Evolutionary conservation across 2,329 filamentous ascomycete species (phyloP).

Genomic region (Cladosporium sp.): DNA sequence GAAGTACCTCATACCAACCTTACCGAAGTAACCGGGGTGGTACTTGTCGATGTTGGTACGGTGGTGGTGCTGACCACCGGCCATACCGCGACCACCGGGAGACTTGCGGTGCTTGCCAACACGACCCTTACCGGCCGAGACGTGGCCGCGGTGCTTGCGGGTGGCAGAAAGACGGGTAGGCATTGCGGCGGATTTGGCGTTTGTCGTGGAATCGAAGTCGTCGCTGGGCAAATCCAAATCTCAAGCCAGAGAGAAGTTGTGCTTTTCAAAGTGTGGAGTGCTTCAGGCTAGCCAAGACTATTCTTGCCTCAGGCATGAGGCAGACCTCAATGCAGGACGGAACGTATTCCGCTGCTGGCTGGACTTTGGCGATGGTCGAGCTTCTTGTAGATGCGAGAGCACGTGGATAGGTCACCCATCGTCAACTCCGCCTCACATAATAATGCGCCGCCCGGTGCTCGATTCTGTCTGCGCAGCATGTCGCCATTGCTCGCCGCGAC

Average conservation of each 20-base stretch:
- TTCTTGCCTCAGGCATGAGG: background rate
- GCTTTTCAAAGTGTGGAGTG: slow-evolving; percentile 5
- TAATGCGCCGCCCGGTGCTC: slow-evolving; percentile 30
- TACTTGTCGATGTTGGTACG: slow-evolving; percentile 89
- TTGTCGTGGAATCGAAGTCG: slow-evolving; percentile 11
- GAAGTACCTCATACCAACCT: slow-evolving; percentile 65
- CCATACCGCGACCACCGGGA: slow-evolving; percentile 75
- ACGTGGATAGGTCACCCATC: background rate
- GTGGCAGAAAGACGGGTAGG: slow-evolving; percentile 73
- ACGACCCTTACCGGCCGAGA: slow-evolving; percentile 97
- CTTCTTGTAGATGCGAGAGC: background rate
- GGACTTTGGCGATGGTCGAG: background rate
- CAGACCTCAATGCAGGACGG: background rate
- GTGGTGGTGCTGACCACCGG: slow-evolving; percentile 99
- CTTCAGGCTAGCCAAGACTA: background rate
- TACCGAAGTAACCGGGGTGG: slow-evolving; percentile 99
- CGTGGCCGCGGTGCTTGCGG: slow-evolving; percentile 89
- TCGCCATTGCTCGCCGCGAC: slow-evolving; percentile 17
- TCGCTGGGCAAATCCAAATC: slow-evolving; percentile 1
- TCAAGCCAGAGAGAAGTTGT: background rate
- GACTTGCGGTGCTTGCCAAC: slow-evolving; percentile 97
- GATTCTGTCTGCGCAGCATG: slow-evolving; percentile 26
- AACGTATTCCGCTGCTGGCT: background rate
- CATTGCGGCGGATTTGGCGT: slow-evolving; percentile 49
- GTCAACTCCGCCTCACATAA: background rate